These are phyloP conservation scores for Blastomyces parvus DNA, from an alignment of 2,329 filamentous ascomycete genomes.

Conservation along the genomic window DNA sequence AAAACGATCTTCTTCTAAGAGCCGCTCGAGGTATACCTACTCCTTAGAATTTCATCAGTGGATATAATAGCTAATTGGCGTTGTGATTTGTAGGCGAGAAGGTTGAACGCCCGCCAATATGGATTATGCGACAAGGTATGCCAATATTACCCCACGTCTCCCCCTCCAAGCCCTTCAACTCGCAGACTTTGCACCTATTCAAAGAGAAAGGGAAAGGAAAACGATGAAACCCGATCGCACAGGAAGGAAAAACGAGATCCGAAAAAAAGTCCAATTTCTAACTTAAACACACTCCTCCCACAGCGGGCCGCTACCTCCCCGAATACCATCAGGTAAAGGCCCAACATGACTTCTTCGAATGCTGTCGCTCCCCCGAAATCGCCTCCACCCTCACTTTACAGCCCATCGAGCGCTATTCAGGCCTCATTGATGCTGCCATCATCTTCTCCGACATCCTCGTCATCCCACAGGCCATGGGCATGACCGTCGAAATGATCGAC, in stretches of 20 bases:
- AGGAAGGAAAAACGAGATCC: neutral
- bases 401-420: conserved; percentile 81
- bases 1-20: conserved; percentile 87
- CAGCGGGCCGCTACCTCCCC: conserved; percentile 91
- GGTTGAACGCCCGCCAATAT: conserved; percentile 88
- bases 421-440: conserved; percentile 89
- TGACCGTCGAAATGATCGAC: conserved; percentile 97
- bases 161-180: neutral
- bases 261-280: neutral
- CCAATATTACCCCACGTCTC: conserved; percentile 19
- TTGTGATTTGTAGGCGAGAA: conserved; percentile 55
- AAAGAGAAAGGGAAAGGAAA: neutral
- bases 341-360: conserved; percentile 88
- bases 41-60: neutral
- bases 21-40: conserved; percentile 65
- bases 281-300: neutral
- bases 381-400: conserved; percentile 90
- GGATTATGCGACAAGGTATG: conserved; percentile 97
- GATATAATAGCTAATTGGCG: neutral
- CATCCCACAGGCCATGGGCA: conserved; percentile 94
- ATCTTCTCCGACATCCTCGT: conserved; percentile 99
- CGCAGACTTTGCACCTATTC: neutral
- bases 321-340: conserved; percentile 97
- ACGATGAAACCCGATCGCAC: neutral
- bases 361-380: conserved; percentile 86